Conservation (phyloP, 2,329 filamentous ascomycete genomes). For the Raffaelea ambrosiae region DNA sequence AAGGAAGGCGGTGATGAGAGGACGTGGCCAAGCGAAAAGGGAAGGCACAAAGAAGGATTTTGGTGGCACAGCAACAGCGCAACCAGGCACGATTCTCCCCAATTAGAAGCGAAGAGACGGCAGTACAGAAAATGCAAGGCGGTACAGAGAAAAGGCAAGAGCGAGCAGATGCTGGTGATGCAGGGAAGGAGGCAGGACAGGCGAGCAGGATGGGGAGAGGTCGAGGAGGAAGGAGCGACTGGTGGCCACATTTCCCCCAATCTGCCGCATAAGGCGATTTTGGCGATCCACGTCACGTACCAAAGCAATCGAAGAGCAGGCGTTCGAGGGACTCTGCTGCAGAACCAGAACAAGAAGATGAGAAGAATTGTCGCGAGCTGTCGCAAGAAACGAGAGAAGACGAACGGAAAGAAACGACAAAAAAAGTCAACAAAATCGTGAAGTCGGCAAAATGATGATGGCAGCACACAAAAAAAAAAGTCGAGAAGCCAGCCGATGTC, state of each 20-base stretch:
- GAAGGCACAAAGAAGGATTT: too few species aligned
- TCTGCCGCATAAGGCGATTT: conserved; percentile 1
- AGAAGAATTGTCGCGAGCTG: neutral
- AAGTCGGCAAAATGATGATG: conserved; percentile 2
- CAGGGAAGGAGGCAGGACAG: neutral
- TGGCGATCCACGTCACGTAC: conserved; percentile 6
- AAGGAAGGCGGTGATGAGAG: neutral
- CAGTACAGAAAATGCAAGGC: too few species aligned
- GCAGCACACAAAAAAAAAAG: conserved; percentile 4
- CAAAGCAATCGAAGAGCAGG: neutral
- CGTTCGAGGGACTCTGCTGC: neutral
- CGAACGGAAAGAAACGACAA: conserved; percentile 1
- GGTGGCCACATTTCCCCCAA: neutral
- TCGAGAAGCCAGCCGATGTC: conserved; percentile 7
- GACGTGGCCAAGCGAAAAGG: too few species aligned
- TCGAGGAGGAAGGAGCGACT: neutral
- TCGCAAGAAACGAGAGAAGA: conserved; percentile 2
- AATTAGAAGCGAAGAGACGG: too few species aligned
- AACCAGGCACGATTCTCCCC: too few species aligned
- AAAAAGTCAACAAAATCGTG: conserved; percentile 2
- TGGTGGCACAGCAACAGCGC: too few species aligned
- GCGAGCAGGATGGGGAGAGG: neutral
- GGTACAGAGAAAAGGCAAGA: too few species aligned
- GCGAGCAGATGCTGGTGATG: too few species aligned
- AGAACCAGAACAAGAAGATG: neutral